phyloP scores from a whole-genome alignment of 441 rosid genomes.

The Croton setiger region DNA sequence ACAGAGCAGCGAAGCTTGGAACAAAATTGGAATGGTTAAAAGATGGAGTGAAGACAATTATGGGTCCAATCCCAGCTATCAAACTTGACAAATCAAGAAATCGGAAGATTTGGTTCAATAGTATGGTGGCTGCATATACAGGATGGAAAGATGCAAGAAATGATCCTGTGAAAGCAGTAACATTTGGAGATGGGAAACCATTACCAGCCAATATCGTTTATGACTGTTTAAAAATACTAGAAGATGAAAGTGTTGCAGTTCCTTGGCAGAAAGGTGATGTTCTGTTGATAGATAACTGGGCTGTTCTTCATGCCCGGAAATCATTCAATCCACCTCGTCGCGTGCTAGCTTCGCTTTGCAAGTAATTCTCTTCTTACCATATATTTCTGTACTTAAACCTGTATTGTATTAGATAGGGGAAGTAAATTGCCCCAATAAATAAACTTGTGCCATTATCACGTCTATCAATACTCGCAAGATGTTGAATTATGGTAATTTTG shows the following conservation, averaged over 20 bases:
- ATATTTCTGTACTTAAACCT: background rate
- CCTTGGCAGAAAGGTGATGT: conserved; percentile 93
- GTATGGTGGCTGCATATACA: conserved; percentile 86
- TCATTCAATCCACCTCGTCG: conserved; percentile 71
- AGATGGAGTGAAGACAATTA: conserved; percentile 62
- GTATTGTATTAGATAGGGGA: background rate
- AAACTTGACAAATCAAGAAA: conserved; percentile 55
- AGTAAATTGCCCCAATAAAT: background rate
- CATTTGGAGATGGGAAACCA: conserved; percentile 64
- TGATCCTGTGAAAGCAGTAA: conserved; percentile 73
- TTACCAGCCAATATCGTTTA: conserved; percentile 56
- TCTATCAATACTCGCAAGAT: background rate
- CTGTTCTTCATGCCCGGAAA: conserved; percentile 74
- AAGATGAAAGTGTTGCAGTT: conserved; percentile 66
- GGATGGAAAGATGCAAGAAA: conserved; percentile 83
- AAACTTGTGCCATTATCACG: background rate
- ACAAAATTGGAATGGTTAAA: conserved; percentile 80
- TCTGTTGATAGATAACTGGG: conserved; percentile 76
- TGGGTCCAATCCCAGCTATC: conserved; percentile 84
- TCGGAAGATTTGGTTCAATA: conserved; percentile 86
- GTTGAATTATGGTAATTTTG: background rate
- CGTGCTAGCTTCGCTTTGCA: conserved; percentile 53
- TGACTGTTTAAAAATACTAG: conserved; percentile 61
- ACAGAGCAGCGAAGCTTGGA: conserved; percentile 76
- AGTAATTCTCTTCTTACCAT: conserved; percentile 3